Evolutionary conservation across 768 basidiomycete species (phyloP).

Genomic region (Mycena belliarum): DNA sequence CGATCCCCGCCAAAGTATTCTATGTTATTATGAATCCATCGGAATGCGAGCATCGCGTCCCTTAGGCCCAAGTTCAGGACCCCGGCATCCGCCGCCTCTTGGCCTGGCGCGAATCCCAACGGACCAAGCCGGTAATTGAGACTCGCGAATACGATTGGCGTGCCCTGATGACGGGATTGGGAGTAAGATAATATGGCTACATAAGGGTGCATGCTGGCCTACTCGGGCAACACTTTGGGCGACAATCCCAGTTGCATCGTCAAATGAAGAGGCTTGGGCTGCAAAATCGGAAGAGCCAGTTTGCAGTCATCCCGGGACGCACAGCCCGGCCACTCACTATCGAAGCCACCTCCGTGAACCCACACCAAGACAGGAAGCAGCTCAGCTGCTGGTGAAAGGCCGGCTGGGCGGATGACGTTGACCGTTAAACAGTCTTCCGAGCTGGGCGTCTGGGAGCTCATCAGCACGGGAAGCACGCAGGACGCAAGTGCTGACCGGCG

Average conservation of each 20-base stretch:
- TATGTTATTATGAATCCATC: background rate
- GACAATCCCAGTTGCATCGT: background rate
- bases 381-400: background rate
- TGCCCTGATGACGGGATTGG: background rate
- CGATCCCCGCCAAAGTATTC: background rate
- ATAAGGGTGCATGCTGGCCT: background rate
- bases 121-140: background rate
- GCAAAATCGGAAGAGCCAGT: background rate
- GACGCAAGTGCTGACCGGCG: too few relatives aligned
- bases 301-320: background rate
- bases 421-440: conserved; percentile 2
- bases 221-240: background rate
- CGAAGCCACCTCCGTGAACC: too few relatives aligned
- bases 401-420: background rate
- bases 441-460: background rate
- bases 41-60: background rate
- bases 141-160: background rate
- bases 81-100: background rate
- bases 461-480: too few relatives aligned
- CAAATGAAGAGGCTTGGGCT: too few relatives aligned
- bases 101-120: background rate
- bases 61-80: background rate
- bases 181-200: background rate
- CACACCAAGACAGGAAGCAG: background rate
- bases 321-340: too few relatives aligned